Percentiles rank a stretch among this genome's conserved stretches.
Conservation (phyloP, 1,284 basidiomycete species). For the Cystobasidium slooffiae region DNA sequence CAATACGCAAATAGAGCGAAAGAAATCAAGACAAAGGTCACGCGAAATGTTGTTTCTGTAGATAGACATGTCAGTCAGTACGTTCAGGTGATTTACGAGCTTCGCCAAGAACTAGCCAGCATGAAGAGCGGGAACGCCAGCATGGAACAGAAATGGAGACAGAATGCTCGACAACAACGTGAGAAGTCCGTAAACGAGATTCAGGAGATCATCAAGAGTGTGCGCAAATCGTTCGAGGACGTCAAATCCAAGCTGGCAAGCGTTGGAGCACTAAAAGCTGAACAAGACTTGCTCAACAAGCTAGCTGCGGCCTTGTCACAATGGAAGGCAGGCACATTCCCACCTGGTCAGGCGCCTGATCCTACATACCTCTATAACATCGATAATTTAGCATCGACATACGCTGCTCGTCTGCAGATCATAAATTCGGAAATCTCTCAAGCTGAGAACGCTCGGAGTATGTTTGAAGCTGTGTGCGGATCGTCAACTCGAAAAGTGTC, state of each 20-base stretch:
- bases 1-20: constrained; percentile 94
- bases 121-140: constrained; percentile 29
- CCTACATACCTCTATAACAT: constrained; percentile 28
- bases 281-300: constrained; percentile 8
- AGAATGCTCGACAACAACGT: constrained; percentile 44
- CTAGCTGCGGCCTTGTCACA: background rate
- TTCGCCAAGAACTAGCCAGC: constrained; percentile 47
- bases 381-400: constrained; percentile 23
- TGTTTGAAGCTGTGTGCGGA: constrained; percentile 26
- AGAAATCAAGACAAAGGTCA: constrained; percentile 90
- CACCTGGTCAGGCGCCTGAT: constrained; percentile 1
- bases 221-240: constrained; percentile 26
- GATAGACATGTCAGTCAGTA: constrained; percentile 91
- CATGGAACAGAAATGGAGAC: constrained; percentile 40
- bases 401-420: constrained; percentile 8
- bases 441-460: constrained; percentile 20
- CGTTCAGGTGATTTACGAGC: constrained; percentile 59
- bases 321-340: constrained; percentile 5
- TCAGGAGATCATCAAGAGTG: constrained; percentile 20
- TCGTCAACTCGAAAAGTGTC: constrained; percentile 31
- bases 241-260: background rate
- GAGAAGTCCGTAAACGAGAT: constrained; percentile 42
- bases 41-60: constrained; percentile 89
- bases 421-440: constrained; percentile 6
- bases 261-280: constrained; percentile 10